Evolutionary conservation across 2,329 filamentous ascomycete genomes (phyloP), one percentile per base, ranked within the genome.

Genomic region (Dactylellina parvicollis): DNA sequence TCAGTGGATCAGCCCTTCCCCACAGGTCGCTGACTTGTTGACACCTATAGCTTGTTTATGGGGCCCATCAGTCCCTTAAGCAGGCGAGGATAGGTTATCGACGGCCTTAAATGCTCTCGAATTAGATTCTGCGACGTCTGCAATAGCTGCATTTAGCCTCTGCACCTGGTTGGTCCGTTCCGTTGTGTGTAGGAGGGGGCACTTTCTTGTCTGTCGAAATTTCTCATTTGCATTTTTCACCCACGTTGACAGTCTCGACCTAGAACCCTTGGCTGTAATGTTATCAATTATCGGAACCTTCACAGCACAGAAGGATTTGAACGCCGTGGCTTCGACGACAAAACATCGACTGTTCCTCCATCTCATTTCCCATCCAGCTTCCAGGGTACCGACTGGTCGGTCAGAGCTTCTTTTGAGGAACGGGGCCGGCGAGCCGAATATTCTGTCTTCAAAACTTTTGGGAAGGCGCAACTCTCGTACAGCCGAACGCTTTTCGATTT

Each of bases 191-290:
- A 64, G 50, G 52, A 64, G 67, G 59, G 67, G 67, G 57, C 44
- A 38, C 47, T 46, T 64, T 72, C 59, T 42, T 65, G 60, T 59
- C 57, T 46, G 67, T 72, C 59, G 67, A 72, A 72, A 72, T 72
- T 72, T 72, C 67, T 72, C 54, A 72, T 72, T 65, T 52, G 67
- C 67, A 72, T 59, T 72, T 72, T 72, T 72, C 67, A 65, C 57
- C 67, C 67, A 72, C 67, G 59, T 64, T 72, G 67, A 65, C 50
- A 42, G 59, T 65, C 59, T 47, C 67, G 50, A 72, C 50, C 50
- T 69, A 38, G 44, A 56, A 57, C 57, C 65, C 67, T 72, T 72
- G 67, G 59, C 67, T 72, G 67, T 72, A 72, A 72, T 72, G 67
- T 72, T 72, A 72, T 72, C 67, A 64, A 72, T 64, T 64, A 72